Conservation (phyloP, 345 rosid species). For the Melaleuca quinquenervia region DNA sequence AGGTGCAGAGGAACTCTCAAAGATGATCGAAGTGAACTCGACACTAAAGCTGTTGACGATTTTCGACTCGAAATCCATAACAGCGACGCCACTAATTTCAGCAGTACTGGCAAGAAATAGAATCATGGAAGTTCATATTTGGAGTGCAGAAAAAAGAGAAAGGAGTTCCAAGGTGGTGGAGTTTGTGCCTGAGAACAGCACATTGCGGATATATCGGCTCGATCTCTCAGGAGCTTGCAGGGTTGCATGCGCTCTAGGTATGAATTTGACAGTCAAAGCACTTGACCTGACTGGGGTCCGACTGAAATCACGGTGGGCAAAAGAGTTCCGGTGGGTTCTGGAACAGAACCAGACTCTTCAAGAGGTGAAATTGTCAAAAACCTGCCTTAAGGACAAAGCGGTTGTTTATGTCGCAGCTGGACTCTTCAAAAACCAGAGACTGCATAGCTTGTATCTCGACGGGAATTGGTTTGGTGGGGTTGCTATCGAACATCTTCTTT, state of each 20-base stretch:
- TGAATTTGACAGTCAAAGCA: slow-evolving; percentile 68
- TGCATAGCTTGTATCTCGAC: slow-evolving; percentile 61
- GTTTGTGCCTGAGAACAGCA: slow-evolving; percentile 57
- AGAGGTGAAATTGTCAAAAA: slow-evolving; percentile 65
- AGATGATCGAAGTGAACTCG: slow-evolving; percentile 86
- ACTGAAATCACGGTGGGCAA: slow-evolving; percentile 74
- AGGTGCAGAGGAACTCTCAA: slow-evolving; percentile 90
- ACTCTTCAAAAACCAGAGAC: slow-evolving; percentile 64
- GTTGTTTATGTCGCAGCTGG: slow-evolving; percentile 87
- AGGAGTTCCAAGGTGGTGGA: slow-evolving; percentile 71
- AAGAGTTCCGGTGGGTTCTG: slow-evolving; percentile 75
- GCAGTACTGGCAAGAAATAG: slow-evolving; percentile 83
- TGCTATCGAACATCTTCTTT: slow-evolving; percentile 70
- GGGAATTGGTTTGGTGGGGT: slow-evolving; percentile 71
- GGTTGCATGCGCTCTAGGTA: slow-evolving; percentile 70
- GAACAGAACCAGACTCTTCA: slow-evolving; percentile 70
- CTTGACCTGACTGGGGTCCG: slow-evolving; percentile 72
- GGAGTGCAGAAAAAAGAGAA: slow-evolving; percentile 57
- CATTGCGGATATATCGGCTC: slow-evolving; percentile 56
- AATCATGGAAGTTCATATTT: slow-evolving; percentile 70
- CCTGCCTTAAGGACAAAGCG: slow-evolving; percentile 80
- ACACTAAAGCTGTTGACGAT: slow-evolving; percentile 61
- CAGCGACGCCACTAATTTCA: slow-evolving; percentile 79
- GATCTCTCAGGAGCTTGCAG: slow-evolving; percentile 63
- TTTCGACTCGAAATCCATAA: slow-evolving; percentile 54